Base-by-base conservation (phyloP, 1,139 yeast species). In the Saccharomyces uvarum region DNA sequence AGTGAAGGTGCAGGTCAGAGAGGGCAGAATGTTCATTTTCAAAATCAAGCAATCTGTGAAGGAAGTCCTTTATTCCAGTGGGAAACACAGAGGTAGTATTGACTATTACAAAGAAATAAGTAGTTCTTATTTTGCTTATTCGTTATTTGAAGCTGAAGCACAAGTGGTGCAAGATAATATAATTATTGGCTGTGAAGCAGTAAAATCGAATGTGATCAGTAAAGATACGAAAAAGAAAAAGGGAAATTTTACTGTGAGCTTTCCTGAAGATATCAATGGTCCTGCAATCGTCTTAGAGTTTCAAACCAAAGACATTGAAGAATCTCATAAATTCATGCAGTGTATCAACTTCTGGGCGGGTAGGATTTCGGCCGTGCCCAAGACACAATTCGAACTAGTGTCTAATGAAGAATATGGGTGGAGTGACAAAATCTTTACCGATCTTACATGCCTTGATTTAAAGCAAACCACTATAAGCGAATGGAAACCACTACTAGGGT, bases 341-440 rank as follows among this genome's bases (percentile, higher is more conserved):
- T 80, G 93, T 2, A 84, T 95, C 71, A 89, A 89, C 70, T 89
- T 88, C 69, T 89, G 97, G 97, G 89, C 96, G 2, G 86, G 95
- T 2, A 78, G 93, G 61, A 81, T 86, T 41, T 85, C 95, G 13
- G 86, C 90, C 14, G 84, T 87, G 31, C 96, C 96, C 1, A 69
- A 77, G 2, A 64, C 68, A 1, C 73, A 73, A 49, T 71, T 75
- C 24, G 83, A 79, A 56, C 72, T 88, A 56, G 81, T 88, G 11
- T 80, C 90, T 1, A 86, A 87, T 49, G 79, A 83, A 49, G 96
- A 89, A 64, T 88, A 83, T 66, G 97, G 97, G 3, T 90, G 96
- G 97, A 80, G 79, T 27, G 57, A 62, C 5, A 57, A 59, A 31
- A 31, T 64, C n/a, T 53, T 73, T 13, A 14, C 29, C 8, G 21